phyloP scores from a whole-genome alignment of 1,284 basidiomycete genomes.

The Puccinia hordei region DNA sequence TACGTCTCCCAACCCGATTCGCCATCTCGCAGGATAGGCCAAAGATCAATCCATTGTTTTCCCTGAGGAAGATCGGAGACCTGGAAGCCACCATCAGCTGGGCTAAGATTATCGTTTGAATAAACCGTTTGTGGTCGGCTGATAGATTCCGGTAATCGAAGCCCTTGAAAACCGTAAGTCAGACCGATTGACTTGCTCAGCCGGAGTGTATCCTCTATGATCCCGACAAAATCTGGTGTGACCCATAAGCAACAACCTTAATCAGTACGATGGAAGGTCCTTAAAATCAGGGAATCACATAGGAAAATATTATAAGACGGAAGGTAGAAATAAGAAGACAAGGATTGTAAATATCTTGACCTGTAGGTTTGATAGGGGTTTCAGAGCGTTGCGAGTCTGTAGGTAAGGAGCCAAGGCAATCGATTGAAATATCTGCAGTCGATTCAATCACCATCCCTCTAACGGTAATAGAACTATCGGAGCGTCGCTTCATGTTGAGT shows the following conservation, averaged over 20 bases:
- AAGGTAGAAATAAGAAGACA: too few species aligned
- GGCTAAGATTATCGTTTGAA: constrained; percentile 2
- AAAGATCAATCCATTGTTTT: constrained; percentile 47
- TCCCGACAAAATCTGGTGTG: constrained; percentile 49
- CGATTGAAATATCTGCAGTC: background rate
- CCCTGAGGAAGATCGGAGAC: background rate
- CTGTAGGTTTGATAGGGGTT: constrained; percentile 25
- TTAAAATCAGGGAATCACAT: too few species aligned
- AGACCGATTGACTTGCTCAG: constrained; percentile 45
- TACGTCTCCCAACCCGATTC: constrained; percentile 49
- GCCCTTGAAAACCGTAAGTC: constrained; percentile 25
- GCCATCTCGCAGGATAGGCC: constrained; percentile 45
- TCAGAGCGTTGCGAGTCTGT: constrained; percentile 39
- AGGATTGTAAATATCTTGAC: too few species aligned
- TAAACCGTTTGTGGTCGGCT: constrained; percentile 23
- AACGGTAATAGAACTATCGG: constrained; percentile 40
- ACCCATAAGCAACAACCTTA: too few species aligned
- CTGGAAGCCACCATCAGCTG: background rate
- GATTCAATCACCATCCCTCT: constrained; percentile 36
- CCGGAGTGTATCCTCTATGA: constrained; percentile 36
- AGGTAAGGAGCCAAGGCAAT: constrained; percentile 39
- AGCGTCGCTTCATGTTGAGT: constrained; percentile 14
- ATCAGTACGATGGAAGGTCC: too few species aligned
- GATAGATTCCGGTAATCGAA: constrained; percentile 37
- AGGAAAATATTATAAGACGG: too few species aligned